Base-by-base conservation (phyloP, 1,139 yeast species). In the Yamadazyma oceani region DNA sequence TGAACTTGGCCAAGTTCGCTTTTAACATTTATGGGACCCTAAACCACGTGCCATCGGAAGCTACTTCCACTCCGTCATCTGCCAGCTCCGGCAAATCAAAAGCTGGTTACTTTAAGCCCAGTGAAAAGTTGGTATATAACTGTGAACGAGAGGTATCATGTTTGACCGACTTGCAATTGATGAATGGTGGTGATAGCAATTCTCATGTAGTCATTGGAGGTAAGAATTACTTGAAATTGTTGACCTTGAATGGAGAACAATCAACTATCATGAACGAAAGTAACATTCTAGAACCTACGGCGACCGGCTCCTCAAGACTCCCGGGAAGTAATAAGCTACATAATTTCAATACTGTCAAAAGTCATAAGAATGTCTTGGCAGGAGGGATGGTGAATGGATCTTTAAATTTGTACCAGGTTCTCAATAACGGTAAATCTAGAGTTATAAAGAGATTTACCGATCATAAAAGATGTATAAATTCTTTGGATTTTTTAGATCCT, bases 391-490 rank as follows among this genome's bases (percentile, higher is more conserved):
- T 73, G 13, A 68, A 58, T 43, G 78, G 78, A 1, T 45, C 50
- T 8, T 60, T 72, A 9, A 44, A 60, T 17, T 45, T 70, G 11
- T 68, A 64, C 46, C 62, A 60, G 39, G 50, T 71, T 12, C 46
- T 57, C 16, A 56, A 61, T 37, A 60, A 52, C 41, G 76, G 76
- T 5, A 62, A 59, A 41, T 53, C 71, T 36, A 66, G 71, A 41
- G 45, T 75, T 12, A 51, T 73, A 22, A 55, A 72, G 36, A 69
- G 76, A 31, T 64, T 83, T 26, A 63, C 74, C 12, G 96, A 86
- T 45, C 96, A 88, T 51, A 81, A 82, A 36, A 66, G 97, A 39
- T 82, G 95, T 3, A 82, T 92, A 32, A 88, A 89, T 54, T 77
- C 95, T 1, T 65, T 92, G 21, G 88, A 85, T 42, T 89, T 88